Conservation (phyloP, 352 stramenopile species). For the Phytopythium cucurbitacearum region DNA sequence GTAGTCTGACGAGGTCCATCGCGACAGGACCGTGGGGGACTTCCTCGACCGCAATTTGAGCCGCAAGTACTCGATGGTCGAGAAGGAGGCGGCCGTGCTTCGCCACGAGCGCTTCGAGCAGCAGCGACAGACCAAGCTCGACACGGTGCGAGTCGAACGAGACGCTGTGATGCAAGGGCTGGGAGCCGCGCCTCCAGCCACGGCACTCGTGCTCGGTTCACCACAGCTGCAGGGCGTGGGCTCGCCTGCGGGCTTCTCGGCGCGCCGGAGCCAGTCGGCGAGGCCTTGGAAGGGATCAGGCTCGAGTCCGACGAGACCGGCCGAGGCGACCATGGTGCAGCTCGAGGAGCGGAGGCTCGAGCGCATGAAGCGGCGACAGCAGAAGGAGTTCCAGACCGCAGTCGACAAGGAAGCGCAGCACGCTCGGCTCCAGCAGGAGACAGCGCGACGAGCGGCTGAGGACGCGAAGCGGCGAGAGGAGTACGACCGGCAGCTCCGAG, state of each 20-base stretch:
- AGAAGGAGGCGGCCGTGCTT: conserved; percentile 68
- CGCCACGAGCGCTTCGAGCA: conserved; percentile 74
- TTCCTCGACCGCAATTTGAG: conserved; percentile 46
- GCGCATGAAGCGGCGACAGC: conserved; percentile 64
- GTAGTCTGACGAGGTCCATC: not conserved
- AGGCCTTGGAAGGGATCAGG: conserved; percentile 11
- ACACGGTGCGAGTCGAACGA: conserved; percentile 46
- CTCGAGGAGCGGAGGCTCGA: conserved; percentile 58
- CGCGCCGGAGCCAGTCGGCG: conserved; percentile 20
- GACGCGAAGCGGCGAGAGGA: conserved; percentile 56
- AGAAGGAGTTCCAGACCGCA: conserved; percentile 67
- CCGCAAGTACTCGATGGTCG: conserved; percentile 55
- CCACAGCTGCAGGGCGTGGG: not conserved
- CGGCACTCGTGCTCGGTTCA: conserved; percentile 10
- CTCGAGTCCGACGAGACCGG: conserved; percentile 3
- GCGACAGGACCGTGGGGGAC: conserved; percentile 21
- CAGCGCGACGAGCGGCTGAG: conserved; percentile 40
- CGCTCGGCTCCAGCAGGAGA: conserved; percentile 61
- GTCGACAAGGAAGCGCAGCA: conserved; percentile 78
- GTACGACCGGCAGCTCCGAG: conserved; percentile 45
- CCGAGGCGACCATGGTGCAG: conserved; percentile 52
- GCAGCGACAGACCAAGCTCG: conserved; percentile 54
- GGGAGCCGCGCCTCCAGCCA: conserved; percentile 21
- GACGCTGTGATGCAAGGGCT: conserved; percentile 43
- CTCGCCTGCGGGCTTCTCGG: conserved; percentile 19